These are phyloP conservation scores for Colletotrichum sp. DNA, from an alignment of 2,329 filamentous ascomycete genomes.

Conservation along the genomic window DNA sequence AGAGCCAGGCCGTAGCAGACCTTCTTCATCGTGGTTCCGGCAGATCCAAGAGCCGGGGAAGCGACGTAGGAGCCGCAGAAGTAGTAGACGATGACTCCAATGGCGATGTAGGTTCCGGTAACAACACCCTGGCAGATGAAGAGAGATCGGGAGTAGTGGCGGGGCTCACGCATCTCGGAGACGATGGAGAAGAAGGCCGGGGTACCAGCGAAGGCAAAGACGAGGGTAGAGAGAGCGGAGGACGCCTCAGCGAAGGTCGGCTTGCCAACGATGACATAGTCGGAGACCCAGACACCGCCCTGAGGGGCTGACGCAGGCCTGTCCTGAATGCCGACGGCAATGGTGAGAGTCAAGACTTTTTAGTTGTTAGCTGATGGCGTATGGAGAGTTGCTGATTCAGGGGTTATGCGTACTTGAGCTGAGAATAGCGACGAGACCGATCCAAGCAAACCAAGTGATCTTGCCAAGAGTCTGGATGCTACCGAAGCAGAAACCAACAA, in stretches of 20 bases:
- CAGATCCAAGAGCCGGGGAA: conserved; percentile 51
- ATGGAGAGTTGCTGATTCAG: not conserved
- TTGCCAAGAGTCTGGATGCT: conserved; percentile 36
- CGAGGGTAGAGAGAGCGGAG: conserved; percentile 33
- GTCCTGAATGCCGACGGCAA: conserved; percentile 34
- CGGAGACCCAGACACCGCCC: conserved; percentile 26
- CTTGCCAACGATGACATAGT: conserved; percentile 59
- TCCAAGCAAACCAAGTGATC: conserved; percentile 38
- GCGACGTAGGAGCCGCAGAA: conserved; percentile 51
- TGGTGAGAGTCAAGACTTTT: conserved; percentile 29
- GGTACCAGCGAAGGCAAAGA: conserved; percentile 44
- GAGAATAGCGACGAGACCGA: conserved; percentile 33
- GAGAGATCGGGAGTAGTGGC: conserved; percentile 31
- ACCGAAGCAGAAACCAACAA: conserved; percentile 32
- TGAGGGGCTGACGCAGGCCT: conserved; percentile 28
- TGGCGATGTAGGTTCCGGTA: conserved; percentile 34
- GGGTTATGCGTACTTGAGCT: conserved; percentile 26
- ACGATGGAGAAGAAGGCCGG: conserved; percentile 38
- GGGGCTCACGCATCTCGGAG: conserved; percentile 38
- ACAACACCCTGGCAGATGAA: conserved; percentile 31
- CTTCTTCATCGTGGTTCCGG: conserved; percentile 45
- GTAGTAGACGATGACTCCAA: conserved; percentile 47
- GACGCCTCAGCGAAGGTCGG: conserved; percentile 57
- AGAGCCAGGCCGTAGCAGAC: conserved; percentile 46
- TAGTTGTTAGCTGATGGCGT: not conserved